These are phyloP conservation scores for Terfezia claveryi DNA, from an alignment of 495 filamentous ascomycete genomes.

Conservation along the genomic window DNA sequence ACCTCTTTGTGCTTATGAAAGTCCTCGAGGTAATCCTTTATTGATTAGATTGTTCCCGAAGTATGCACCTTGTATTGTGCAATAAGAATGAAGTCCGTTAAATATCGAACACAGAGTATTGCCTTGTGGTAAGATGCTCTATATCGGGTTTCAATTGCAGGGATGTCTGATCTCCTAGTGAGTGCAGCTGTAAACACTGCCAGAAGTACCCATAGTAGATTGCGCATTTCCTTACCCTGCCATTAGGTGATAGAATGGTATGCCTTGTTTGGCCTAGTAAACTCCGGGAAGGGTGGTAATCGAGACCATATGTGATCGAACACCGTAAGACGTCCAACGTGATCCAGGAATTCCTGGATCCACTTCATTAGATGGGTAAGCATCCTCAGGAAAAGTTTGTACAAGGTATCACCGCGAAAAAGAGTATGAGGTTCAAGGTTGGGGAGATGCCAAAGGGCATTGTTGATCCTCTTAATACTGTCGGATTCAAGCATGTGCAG, in stretches of 20 bases:
- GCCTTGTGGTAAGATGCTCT: too few species aligned
- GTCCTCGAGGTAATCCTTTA: background rate
- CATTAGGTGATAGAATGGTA: background rate
- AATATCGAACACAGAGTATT: too few species aligned
- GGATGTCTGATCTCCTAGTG: too few species aligned
- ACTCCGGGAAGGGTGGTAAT: background rate
- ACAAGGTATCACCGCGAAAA: background rate
- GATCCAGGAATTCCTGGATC: background rate
- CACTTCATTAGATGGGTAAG: slow-evolving; percentile 6
- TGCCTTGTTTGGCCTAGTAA: background rate
- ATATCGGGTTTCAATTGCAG: background rate
- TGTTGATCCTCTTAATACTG: background rate
- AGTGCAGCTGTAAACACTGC: background rate
- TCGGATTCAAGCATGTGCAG: background rate
- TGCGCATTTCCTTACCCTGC: slow-evolving; percentile 3
- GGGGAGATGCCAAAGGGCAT: background rate
- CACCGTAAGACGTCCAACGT: background rate
- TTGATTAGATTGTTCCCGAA: background rate
- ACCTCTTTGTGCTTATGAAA: background rate
- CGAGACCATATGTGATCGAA: background rate
- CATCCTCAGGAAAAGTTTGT: slow-evolving; percentile 1
- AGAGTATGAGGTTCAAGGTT: background rate
- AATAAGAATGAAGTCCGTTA: too few species aligned
- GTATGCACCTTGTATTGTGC: too few species aligned
- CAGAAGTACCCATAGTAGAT: background rate